A percentile compares a stretch with the other conserved stretches of the same genome.
phyloP scores from a whole-genome alignment of 2,329 filamentous ascomycete species.

The Fusarium albosuccineum region DNA sequence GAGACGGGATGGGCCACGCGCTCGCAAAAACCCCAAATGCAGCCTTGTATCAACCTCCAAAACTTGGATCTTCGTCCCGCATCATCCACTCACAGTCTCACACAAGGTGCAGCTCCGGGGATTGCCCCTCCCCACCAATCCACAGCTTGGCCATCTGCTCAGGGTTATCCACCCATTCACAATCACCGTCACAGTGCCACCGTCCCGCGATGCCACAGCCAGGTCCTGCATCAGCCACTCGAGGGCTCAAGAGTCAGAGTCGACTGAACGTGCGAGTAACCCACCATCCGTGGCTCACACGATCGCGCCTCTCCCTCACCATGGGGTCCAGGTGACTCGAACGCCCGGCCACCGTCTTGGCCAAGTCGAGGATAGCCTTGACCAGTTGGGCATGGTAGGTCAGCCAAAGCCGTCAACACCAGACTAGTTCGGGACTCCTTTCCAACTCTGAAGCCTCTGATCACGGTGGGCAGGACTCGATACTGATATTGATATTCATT shows the following conservation, averaged over 20 bases:
- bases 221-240: slow-evolving; percentile 24
- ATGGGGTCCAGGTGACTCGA: slow-evolving; percentile 35
- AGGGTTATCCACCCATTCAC: slow-evolving; percentile 23
- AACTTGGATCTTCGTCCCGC: neutral
- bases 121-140: neutral
- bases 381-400: slow-evolving; percentile 28
- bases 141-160: slow-evolving; percentile 4
- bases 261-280: slow-evolving; percentile 6
- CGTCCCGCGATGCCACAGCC: slow-evolving; percentile 27
- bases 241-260: slow-evolving; percentile 8
- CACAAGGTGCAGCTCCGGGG: neutral
- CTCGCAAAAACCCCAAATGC: slow-evolving; percentile 6
- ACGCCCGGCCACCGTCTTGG: slow-evolving; percentile 31
- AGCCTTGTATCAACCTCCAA: slow-evolving; percentile 12
- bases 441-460: slow-evolving; percentile 21
- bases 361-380: slow-evolving; percentile 24
- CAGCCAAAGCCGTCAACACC: slow-evolving; percentile 32
- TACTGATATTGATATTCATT: slow-evolving; percentile 19
- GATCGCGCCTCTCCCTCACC: slow-evolving; percentile 27
- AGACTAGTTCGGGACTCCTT: slow-evolving; percentile 28
- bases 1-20: slow-evolving; percentile 16
- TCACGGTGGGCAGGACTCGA: slow-evolving; percentile 15
- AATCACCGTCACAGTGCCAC: slow-evolving; percentile 21
- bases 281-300: slow-evolving; percentile 36
- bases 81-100: neutral